Percentiles rank a stretch among this genome's conserved stretches.
These are phyloP conservation scores for Danielia oregonensis DNA, from an alignment of 805 yeast genomes.

Conservation along the genomic window DNA sequence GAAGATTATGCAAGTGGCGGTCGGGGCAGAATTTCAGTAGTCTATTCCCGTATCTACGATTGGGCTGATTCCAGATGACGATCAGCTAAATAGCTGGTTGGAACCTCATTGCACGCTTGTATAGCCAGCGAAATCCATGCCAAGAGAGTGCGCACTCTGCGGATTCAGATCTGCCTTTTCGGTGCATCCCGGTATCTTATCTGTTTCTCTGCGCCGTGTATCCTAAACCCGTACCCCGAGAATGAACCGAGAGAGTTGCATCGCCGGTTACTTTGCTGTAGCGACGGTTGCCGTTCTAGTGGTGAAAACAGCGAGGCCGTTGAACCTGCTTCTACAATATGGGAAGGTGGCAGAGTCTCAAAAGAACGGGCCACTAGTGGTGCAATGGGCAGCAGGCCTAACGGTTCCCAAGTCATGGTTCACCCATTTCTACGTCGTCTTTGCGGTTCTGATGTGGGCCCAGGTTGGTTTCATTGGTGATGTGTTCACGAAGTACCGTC, in stretches of 20 bases:
- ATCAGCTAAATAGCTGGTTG: too few relatives aligned
- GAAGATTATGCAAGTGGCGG: too few relatives aligned
- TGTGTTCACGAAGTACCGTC: constrained; percentile 17
- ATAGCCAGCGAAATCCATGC: too few relatives aligned
- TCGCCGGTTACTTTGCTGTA: constrained; percentile 3
- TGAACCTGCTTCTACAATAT: constrained; percentile 10
- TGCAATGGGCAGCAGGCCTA: constrained; percentile 10
- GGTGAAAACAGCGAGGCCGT: constrained; percentile 3
- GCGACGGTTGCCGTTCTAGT: constrained; percentile 4
- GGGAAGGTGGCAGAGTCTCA: constrained; percentile 12
- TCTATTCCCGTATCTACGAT: too few relatives aligned
- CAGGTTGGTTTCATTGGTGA: constrained; percentile 9
- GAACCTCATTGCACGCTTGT: too few relatives aligned
- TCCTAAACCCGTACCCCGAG: too few relatives aligned
- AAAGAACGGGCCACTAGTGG: background rate
- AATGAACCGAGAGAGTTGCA: too few relatives aligned
- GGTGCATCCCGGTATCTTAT: background rate
- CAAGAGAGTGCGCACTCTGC: too few relatives aligned
- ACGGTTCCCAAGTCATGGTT: constrained; percentile 66
- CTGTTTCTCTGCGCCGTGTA: too few relatives aligned
- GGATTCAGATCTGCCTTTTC: background rate
- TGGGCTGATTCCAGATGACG: too few relatives aligned
- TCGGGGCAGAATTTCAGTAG: too few relatives aligned
- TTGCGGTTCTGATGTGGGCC: constrained; percentile 31
- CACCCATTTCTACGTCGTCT: constrained; percentile 54